Evolutionary conservation across 352 stramenopile species (phyloP).

Genomic region (Phytophthora niederhauseri): DNA sequence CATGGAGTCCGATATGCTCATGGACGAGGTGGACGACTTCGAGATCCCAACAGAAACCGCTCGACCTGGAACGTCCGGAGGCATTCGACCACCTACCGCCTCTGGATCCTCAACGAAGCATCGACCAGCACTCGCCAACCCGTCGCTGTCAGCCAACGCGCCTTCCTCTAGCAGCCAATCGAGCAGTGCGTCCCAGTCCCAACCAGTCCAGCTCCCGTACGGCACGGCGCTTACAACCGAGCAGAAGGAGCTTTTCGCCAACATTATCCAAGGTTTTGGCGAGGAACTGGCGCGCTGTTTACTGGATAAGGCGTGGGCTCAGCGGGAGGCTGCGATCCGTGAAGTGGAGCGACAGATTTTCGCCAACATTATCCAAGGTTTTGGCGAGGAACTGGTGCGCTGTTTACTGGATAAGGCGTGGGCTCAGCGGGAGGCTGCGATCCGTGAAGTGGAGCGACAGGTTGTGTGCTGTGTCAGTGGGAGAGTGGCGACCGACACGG

Average conservation of each 20-base stretch:
- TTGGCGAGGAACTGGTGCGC: constrained; percentile 75
- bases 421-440: constrained; percentile 72
- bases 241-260: constrained; percentile 54
- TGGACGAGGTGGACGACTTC: constrained; percentile 88
- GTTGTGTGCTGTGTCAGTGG: constrained; percentile 62
- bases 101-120: constrained; percentile 84
- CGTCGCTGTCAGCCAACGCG: constrained; percentile 48
- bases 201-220: constrained; percentile 63
- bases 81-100: constrained; percentile 65
- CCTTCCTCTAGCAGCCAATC: constrained; percentile 22
- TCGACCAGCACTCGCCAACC: constrained; percentile 59
- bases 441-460: constrained; percentile 76
- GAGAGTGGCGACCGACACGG: constrained; percentile 45
- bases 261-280: constrained; percentile 64
- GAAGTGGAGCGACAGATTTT: constrained; percentile 78
- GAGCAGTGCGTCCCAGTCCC: constrained; percentile 30
- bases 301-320: constrained; percentile 81
- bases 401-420: constrained; percentile 84
- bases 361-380: constrained; percentile 52
- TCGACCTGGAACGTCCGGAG: constrained; percentile 60
- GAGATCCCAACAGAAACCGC: constrained; percentile 45
- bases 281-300: constrained; percentile 80
- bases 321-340: constrained; percentile 72
- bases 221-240: constrained; percentile 68
- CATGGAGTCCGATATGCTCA: constrained; percentile 76